Percentiles rank a stretch among this genome's conserved stretches.
phyloP scores from a whole-genome alignment of 163 green algal species.

The Botryococcus braunii region DNA sequence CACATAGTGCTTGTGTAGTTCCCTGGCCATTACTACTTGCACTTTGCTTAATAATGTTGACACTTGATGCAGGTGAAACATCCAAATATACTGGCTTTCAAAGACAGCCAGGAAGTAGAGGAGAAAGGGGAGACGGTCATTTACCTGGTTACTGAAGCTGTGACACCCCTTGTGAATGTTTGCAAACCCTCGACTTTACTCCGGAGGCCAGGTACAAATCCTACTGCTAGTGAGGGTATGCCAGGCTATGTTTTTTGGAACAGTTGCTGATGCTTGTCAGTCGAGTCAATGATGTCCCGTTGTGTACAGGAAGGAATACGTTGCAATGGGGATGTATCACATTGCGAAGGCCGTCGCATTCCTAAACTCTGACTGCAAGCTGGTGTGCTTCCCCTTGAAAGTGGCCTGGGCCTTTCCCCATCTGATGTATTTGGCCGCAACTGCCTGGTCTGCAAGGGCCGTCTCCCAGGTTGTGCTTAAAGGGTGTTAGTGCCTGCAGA shows the following conservation, averaged over 20 bases:
- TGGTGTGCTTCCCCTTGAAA: constrained; percentile 43
- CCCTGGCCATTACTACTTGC: not conserved
- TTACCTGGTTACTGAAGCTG: constrained; percentile 90
- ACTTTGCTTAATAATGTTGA: not conserved
- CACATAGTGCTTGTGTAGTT: not conserved
- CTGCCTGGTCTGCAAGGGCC: not conserved
- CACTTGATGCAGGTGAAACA: constrained; percentile 68
- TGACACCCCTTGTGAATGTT: constrained; percentile 64
- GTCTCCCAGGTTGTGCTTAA: not conserved
- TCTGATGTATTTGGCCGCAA: not conserved
- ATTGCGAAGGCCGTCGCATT: constrained; percentile 87
- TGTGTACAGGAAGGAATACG: constrained; percentile 65
- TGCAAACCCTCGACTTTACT: constrained; percentile 63
- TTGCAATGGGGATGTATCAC: constrained; percentile 82
- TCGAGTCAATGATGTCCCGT: no score
- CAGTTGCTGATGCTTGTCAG: no score
- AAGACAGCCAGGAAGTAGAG: constrained; percentile 78
- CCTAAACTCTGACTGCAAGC: constrained; percentile 90
- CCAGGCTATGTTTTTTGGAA: no score
- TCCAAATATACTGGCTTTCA: constrained; percentile 86
- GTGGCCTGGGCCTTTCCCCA: not conserved
- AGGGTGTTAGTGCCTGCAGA: constrained; percentile 29
- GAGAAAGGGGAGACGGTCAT: constrained; percentile 65
- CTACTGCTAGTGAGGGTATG: no score
- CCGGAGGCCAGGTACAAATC: constrained; percentile 48